Conservation (phyloP, 148 eudicot species). For the Selenicereus undatus region DNA sequence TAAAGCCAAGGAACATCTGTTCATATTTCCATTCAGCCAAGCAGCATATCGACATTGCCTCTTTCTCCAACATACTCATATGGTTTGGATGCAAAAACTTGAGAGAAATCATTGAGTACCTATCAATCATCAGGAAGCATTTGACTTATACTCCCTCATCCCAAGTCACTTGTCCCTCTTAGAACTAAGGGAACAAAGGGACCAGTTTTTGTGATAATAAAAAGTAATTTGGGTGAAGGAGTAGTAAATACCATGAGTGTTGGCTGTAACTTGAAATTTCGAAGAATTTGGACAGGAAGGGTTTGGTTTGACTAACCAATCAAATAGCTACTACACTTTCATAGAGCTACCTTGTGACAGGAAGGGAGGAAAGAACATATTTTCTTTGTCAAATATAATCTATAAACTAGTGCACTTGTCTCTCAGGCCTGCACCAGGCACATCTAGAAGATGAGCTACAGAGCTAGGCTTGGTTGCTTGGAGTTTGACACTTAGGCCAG, state of each 20-base stretch:
- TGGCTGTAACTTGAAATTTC: no score
- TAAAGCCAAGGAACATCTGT: not conserved
- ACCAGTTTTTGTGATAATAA: no score
- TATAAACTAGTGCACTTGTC: not conserved
- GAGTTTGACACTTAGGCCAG: not conserved
- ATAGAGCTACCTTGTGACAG: not conserved
- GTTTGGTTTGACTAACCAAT: no score
- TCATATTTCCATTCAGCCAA: not conserved
- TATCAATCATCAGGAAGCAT: not conserved
- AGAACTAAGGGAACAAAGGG: no score
- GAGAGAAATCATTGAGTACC: not conserved
- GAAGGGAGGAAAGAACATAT: not conserved
- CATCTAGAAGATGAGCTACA: not conserved
- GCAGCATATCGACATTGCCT: not conserved
- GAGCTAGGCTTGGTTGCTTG: not conserved
- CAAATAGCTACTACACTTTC: no score
- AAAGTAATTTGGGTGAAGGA: no score
- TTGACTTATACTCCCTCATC: no score
- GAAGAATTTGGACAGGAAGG: no score
- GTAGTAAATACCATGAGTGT: no score
- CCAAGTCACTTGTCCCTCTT: no score
- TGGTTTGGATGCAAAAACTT: not conserved
- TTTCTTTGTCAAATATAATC: not conserved
- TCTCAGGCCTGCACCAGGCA: not conserved
- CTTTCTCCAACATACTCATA: not conserved